Percentiles rank a stretch among this genome's conserved stretches.
phyloP scores from a whole-genome alignment of 805 yeast species.

The Kuraishia cidri region DNA sequence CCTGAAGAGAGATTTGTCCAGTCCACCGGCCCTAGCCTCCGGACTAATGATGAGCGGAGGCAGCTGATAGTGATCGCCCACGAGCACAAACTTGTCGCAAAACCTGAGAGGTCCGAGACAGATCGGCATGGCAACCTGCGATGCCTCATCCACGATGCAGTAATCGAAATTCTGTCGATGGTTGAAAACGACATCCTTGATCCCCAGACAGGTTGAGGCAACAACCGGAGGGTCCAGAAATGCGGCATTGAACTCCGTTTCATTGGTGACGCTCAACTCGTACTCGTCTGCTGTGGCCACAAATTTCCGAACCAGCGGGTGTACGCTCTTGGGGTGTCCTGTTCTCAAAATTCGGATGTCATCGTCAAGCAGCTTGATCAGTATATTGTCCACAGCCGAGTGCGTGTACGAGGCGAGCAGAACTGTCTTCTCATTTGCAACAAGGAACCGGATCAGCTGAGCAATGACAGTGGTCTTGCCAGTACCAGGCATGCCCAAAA shows the following conservation, averaged over 20 bases:
- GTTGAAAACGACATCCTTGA: slow-evolving; percentile 52
- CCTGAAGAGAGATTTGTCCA: slow-evolving; percentile 72
- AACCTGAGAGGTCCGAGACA: slow-evolving; percentile 81
- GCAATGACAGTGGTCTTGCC: slow-evolving; percentile 92
- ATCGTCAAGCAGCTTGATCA: slow-evolving; percentile 54
- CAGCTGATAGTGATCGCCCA: slow-evolving; percentile 94
- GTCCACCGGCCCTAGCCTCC: slow-evolving; percentile 53
- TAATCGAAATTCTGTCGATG: slow-evolving; percentile 63
- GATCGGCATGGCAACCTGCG: slow-evolving; percentile 88
- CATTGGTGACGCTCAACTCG: slow-evolving; percentile 16
- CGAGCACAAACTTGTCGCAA: slow-evolving; percentile 75
- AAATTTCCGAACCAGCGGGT: slow-evolving; percentile 47
- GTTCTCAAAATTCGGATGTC: slow-evolving; percentile 51
- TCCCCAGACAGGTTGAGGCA: slow-evolving; percentile 83
- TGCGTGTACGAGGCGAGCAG: slow-evolving; percentile 84
- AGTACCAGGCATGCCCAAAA: slow-evolving; percentile 98
- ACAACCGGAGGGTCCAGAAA: slow-evolving; percentile 61
- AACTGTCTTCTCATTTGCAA: slow-evolving; percentile 53
- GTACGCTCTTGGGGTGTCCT: slow-evolving; percentile 54
- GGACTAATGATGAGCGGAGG: slow-evolving; percentile 79
- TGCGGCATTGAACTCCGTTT: slow-evolving; percentile 34
- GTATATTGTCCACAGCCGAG: slow-evolving; percentile 91
- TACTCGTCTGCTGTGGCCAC: slow-evolving; percentile 32
- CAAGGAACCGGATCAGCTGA: slow-evolving; percentile 54
- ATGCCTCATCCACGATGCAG: slow-evolving; percentile 94